Percentiles rank a stretch among this genome's conserved stretches.
phyloP scores from a whole-genome alignment of 202 grass and related monocot genomes.

The Bolboschoenoplectus hybrid region DNA sequence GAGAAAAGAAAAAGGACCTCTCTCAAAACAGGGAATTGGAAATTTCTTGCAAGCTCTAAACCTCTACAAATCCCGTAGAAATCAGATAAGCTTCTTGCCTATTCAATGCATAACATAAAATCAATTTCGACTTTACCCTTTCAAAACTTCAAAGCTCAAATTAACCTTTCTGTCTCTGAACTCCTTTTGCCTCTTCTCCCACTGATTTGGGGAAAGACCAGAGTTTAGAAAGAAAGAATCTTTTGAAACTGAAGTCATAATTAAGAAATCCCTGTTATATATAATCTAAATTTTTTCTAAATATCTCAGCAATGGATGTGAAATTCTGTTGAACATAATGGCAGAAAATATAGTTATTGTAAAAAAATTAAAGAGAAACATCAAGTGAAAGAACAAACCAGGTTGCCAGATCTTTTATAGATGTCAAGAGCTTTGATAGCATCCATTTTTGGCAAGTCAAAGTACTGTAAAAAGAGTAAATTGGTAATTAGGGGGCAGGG shows the following conservation, averaged over 20 bases:
- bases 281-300: not conserved
- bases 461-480: constrained; percentile 53
- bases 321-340: not conserved
- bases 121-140: constrained; percentile 5
- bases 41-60: constrained; percentile 71
- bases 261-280: not conserved
- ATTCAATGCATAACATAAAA: constrained; percentile 20
- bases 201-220: not conserved
- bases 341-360: not conserved
- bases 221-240: not conserved
- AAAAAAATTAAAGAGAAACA: constrained; percentile 12
- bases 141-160: not conserved
- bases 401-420: constrained; percentile 71
- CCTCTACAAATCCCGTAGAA: constrained; percentile 80
- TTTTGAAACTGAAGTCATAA: constrained; percentile 8
- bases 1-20: constrained; percentile 53
- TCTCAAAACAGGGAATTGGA: constrained; percentile 85
- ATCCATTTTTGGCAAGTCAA: constrained; percentile 84
- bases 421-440: constrained; percentile 75
- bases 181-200: not conserved
- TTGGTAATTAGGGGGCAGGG: constrained; percentile 6
- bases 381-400: constrained; percentile 46
- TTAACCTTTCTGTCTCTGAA: not conserved
- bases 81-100: constrained; percentile 75
- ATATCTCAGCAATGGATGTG: not conserved